phyloP scores from a whole-genome alignment of 306 rosid genomes.

The Citrullus colocynthis region DNA sequence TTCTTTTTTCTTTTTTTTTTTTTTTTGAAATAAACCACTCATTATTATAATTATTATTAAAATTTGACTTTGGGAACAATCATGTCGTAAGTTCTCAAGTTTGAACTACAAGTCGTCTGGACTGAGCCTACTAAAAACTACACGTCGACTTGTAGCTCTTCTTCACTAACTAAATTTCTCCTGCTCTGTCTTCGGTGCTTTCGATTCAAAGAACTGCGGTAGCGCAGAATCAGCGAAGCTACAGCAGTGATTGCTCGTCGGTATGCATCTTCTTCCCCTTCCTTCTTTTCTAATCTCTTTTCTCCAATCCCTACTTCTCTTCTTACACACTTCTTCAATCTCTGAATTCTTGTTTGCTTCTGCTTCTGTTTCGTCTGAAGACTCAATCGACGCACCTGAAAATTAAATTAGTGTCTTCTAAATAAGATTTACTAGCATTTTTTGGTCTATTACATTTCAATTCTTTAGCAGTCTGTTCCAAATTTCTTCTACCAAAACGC shows the following conservation, averaged over 20 bases:
- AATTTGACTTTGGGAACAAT: too few species aligned
- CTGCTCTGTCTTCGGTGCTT: background rate
- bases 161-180: background rate
- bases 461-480: background rate
- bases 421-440: background rate
- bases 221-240: background rate
- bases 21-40: too few species aligned
- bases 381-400: background rate
- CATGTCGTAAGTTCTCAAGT: background rate
- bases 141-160: background rate
- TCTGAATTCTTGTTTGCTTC: background rate
- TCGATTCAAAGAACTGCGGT: background rate
- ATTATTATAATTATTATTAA: too few species aligned
- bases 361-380: background rate
- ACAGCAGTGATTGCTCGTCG: background rate
- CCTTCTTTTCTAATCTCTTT: background rate
- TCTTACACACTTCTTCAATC: background rate
- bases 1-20: too few species aligned
- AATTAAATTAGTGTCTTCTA: background rate
- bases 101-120: background rate
- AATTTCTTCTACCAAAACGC: background rate
- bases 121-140: background rate
- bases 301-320: background rate
- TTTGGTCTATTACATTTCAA: background rate
- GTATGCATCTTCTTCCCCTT: background rate